A percentile compares a stretch with the other conserved stretches of the same genome.
Conservation (phyloP, 257 asterid species). For the Cordia subcordata region DNA sequence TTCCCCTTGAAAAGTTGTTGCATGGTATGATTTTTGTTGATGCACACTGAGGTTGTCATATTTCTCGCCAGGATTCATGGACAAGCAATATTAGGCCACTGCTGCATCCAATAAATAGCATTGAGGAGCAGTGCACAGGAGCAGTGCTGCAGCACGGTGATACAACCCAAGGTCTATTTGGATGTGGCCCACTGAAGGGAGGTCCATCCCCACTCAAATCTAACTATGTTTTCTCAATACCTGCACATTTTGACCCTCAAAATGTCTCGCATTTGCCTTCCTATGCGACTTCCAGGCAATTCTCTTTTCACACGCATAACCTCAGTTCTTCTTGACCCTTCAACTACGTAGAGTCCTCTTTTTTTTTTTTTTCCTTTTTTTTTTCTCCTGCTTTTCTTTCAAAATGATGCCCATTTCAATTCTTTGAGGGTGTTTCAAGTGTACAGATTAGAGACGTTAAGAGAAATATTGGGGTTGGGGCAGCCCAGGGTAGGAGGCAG, state of each 20-base stretch:
- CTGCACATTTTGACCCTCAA: constrained; percentile 17
- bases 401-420: constrained; percentile 4
- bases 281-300: constrained; percentile 17
- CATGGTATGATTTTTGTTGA: not conserved
- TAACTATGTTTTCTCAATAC: constrained; percentile 21
- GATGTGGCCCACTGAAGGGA: constrained; percentile 21
- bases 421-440: constrained; percentile 19
- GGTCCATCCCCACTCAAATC: constrained; percentile 18
- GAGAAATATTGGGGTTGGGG: constrained; percentile 9
- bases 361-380: too few species aligned
- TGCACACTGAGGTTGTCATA: not conserved
- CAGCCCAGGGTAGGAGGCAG: constrained; percentile 2
- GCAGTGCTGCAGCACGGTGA: constrained; percentile 19
- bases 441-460: constrained; percentile 26
- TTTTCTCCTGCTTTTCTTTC: constrained; percentile 6
- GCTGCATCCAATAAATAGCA: constrained; percentile 18
- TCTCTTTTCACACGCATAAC: constrained; percentile 16
- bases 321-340: constrained; percentile 16
- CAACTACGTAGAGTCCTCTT: constrained; percentile 15
- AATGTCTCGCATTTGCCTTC: constrained; percentile 22
- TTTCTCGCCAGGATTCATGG: constrained; percentile 37
- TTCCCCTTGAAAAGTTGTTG: not conserved
- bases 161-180: constrained; percentile 18
- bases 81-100: constrained; percentile 29
- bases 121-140: constrained; percentile 32